Conservation (phyloP, 208 protist genomes). For the Angomonas deanei region DNA sequence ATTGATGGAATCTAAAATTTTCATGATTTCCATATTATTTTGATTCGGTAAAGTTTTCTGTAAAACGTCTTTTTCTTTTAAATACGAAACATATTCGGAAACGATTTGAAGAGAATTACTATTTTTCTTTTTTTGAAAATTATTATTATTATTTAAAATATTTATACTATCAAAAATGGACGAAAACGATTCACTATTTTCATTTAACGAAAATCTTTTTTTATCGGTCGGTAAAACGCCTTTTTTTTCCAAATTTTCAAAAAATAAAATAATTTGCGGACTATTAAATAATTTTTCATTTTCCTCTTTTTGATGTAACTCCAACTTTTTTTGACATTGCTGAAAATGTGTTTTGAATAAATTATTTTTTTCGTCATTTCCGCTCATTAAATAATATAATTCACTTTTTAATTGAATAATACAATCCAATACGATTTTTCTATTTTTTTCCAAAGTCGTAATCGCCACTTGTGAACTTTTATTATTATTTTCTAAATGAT, state of each 20-base stretch:
- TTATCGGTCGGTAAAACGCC: background rate
- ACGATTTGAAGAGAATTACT: no score
- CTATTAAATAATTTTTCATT: no score
- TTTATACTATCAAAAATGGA: no score
- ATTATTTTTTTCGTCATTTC: background rate
- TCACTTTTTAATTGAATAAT: background rate
- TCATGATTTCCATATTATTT: background rate
- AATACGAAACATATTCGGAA: no score
- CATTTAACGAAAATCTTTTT: no score
- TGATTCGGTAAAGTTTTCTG: background rate
- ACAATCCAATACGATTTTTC: background rate
- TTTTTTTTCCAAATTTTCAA: background rate
- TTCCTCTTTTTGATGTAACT: background rate
- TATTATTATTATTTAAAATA: no score
- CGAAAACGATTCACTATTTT: no score
- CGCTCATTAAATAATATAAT: background rate
- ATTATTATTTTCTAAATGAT: background rate
- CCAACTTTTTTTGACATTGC: background rate
- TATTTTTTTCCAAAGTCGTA: background rate
- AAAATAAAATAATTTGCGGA: no score
- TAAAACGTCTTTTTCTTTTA: no score
- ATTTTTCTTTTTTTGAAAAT: no score
- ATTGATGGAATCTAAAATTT: background rate
- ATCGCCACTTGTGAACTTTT: background rate
- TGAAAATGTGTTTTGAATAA: background rate